Evolutionary conservation across 2,329 filamentous ascomycete genomes (phyloP).

Genomic region (Orbilia javanica): DNA sequence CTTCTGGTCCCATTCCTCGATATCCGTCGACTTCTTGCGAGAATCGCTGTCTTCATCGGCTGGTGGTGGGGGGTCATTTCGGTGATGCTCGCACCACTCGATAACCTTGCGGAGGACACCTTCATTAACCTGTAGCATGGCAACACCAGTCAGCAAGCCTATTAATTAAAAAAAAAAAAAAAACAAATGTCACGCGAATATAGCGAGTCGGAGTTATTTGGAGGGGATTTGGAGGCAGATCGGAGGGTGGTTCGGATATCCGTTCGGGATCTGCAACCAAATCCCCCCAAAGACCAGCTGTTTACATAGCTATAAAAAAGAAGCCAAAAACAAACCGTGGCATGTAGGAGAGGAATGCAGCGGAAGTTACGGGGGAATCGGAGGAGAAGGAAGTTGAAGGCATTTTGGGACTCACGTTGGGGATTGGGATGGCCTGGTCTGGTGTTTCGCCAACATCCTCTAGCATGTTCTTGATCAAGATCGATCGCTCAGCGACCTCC

Average conservation of each 20-base stretch:
- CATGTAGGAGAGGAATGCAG: too few species aligned
- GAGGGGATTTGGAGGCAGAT: background rate
- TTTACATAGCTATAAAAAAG: too few species aligned
- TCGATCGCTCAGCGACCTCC: conserved; percentile 86
- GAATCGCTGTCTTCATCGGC: conserved; percentile 92
- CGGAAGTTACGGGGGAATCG: background rate
- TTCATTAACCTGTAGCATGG: conserved; percentile 79
- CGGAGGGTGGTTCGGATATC: background rate
- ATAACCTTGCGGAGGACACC: conserved; percentile 94
- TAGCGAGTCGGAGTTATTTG: background rate
- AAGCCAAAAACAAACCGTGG: background rate
- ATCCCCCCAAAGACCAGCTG: background rate
- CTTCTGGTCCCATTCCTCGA: conserved; percentile 99
- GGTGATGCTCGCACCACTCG: conserved; percentile 98
- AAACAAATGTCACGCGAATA: background rate
- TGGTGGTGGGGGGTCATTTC: conserved; percentile 83
- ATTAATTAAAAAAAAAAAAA: background rate
- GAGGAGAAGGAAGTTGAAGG: background rate
- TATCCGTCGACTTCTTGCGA: conserved; percentile 98
- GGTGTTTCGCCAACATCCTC: conserved; percentile 82
- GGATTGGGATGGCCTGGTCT: conserved; percentile 82
- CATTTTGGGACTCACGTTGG: conserved; percentile 73
- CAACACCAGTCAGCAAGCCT: conserved; percentile 4
- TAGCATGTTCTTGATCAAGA: conserved; percentile 98
- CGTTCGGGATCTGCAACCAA: background rate